Conservation (phyloP, 805 yeast genomes). For the Candida coleopterorum region DNA sequence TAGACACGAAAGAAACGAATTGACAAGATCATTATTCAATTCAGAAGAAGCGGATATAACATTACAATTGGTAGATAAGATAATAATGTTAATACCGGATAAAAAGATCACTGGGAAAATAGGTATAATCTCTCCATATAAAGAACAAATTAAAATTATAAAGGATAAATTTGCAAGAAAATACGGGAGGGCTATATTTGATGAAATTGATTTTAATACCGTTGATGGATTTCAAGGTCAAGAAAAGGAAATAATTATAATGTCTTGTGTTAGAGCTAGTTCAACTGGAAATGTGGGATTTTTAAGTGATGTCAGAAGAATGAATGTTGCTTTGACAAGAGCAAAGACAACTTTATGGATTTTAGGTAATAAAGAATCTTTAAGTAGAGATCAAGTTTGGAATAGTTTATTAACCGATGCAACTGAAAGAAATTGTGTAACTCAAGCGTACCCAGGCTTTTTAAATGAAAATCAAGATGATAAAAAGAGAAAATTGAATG, state of each 20-base stretch:
- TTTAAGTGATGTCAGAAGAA: slow-evolving; percentile 84
- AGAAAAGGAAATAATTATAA: slow-evolving; percentile 88
- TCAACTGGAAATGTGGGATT: slow-evolving; percentile 74
- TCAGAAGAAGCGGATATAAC: slow-evolving; percentile 68
- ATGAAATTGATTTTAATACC: slow-evolving; percentile 82
- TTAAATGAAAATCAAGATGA: slow-evolving; percentile 13
- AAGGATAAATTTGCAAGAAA: slow-evolving; percentile 50
- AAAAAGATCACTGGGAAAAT: slow-evolving; percentile 64
- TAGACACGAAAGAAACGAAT: slow-evolving; percentile 57
- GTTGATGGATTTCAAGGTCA: slow-evolving; percentile 93
- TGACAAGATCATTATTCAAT: slow-evolving; percentile 70
- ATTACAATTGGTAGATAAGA: slow-evolving; percentile 52
- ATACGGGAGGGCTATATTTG: slow-evolving; percentile 60
- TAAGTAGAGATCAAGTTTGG: slow-evolving; percentile 71
- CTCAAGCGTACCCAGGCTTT: slow-evolving; percentile 34
- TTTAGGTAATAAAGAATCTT: slow-evolving; percentile 70
- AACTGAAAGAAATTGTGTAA: slow-evolving; percentile 34
- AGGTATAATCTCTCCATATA: slow-evolving; percentile 93
- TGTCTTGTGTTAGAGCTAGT: slow-evolving; percentile 92
- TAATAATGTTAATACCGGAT: slow-evolving; percentile 46
- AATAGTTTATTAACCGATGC: slow-evolving; percentile 64
- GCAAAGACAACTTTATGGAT: slow-evolving; percentile 92
- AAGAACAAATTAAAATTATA: slow-evolving; percentile 70
- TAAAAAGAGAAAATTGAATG: slow-evolving; percentile 1
- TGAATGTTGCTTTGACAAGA: slow-evolving; percentile 96